Evolutionary conservation across 2,329 filamentous ascomycete species (phyloP), one percentile per base, ranked within the genome.

Genomic region (Aquanectria penicillioides): DNA sequence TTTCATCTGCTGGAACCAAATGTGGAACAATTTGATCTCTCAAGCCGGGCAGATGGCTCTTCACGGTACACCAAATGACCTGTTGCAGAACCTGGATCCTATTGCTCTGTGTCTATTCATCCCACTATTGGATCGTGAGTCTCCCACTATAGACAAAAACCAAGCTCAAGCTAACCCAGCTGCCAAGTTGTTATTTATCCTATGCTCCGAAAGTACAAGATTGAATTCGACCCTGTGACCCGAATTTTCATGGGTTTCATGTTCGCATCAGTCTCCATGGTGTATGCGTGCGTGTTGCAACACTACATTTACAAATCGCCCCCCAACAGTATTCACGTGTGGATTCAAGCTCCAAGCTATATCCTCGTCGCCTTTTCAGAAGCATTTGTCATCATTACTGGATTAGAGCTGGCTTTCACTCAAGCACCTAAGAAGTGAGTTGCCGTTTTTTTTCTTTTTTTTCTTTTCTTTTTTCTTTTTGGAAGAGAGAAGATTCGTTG

Each of bases 11-110:
- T 60, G 57, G 57, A 48, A 52, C 20, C 69, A 74, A 55, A 77
- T 77, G 56, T 70, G 68, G 51, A 73, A 70, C 55, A 75, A 74
- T 47, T 47, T 75, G 25, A 73, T 71, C 23, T 73, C 72, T 2
- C 68, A 71, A 22, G 66, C 67, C 2, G 63, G 62, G n/a, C 52
- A 57, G 18, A 67, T 69, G 66, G 63, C 59, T 11, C 43, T 67
- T 5, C 60, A 63, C 10, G 57, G 57, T 5, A 66, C 65, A 0
- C 71, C 71, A 0, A 73, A 72, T 44, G 71, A 73, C 38, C 61
- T 73, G 13, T 51, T 73, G 6, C 63, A 69, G 17, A 73, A 71
- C 23, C 31, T 73, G 10, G 67, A 73, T 20, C 69, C 71, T 0
- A 67, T 73, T 13, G 63, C 67, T 1, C 44, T 73, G 17, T 62